These are phyloP conservation scores for Fraxinus sp. DNA, from an alignment of 305 asterid genomes.

Conservation along the genomic window DNA sequence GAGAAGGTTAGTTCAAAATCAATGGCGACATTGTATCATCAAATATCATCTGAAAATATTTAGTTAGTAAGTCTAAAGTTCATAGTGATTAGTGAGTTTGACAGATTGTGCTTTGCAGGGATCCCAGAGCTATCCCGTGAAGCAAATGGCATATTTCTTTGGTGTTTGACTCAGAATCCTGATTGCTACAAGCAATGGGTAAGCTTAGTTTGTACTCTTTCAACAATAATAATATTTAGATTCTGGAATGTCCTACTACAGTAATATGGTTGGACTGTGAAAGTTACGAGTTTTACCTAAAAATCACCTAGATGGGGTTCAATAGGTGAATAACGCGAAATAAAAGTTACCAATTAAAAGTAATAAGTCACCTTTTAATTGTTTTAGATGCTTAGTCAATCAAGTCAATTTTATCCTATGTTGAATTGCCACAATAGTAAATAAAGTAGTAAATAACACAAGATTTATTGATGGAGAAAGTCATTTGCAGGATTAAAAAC, in stretches of 20 bases:
- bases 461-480: too few relatives aligned
- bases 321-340: background rate
- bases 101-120: slow-evolving; percentile 30
- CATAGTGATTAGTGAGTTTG: background rate
- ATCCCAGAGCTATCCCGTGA: slow-evolving; percentile 42
- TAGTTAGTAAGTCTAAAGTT: background rate
- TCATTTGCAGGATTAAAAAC: too few relatives aligned
- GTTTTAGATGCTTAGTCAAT: too few relatives aligned
- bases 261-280: background rate
- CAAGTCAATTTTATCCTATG: too few relatives aligned
- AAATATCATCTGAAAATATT: background rate
- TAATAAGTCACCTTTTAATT: too few relatives aligned
- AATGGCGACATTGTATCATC: background rate
- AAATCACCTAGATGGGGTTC: background rate
- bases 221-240: background rate
- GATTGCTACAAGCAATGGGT: slow-evolving; percentile 51
- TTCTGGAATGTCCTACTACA: background rate
- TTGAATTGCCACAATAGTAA: too few relatives aligned
- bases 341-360: background rate
- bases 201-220: slow-evolving; percentile 9
- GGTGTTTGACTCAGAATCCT: slow-evolving; percentile 46
- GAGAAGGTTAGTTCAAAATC: slow-evolving; percentile 53
- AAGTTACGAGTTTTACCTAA: background rate
- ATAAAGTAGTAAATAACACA: too few relatives aligned
- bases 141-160: slow-evolving; percentile 39